phyloP scores from a whole-genome alignment of 257 asterid species.

The Cordia subcordata region DNA sequence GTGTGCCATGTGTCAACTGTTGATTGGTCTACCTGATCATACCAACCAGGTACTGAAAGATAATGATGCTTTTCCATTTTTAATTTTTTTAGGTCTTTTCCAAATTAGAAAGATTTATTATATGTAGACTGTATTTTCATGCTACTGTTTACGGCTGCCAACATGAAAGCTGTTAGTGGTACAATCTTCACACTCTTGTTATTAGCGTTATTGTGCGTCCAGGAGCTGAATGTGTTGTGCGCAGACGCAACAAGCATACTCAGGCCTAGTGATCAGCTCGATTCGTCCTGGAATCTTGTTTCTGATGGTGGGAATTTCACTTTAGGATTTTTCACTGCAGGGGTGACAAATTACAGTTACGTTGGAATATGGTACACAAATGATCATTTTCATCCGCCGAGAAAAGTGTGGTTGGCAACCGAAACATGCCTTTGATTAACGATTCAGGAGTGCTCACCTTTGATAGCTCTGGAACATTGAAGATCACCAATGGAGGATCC shows the following conservation, averaged over 20 bases:
- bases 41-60: too few relatives aligned
- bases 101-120: too few relatives aligned
- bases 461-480: slow-evolving; percentile 22
- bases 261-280: slow-evolving; percentile 25
- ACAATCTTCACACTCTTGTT: slow-evolving; percentile 3
- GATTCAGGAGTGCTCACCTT: slow-evolving; percentile 18
- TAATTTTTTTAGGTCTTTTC: too few relatives aligned
- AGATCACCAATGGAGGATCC: slow-evolving; percentile 11
- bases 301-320: slow-evolving; percentile 32
- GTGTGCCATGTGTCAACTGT: too few relatives aligned
- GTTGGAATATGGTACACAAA: slow-evolving; percentile 31
- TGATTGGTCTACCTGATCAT: too few relatives aligned
- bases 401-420: slow-evolving; percentile 39
- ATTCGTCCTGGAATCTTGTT: slow-evolving; percentile 25
- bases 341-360: slow-evolving; percentile 21
- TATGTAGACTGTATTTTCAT: too few relatives aligned
- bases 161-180: background rate
- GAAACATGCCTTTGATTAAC: slow-evolving; percentile 10
- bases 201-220: slow-evolving; percentile 3
- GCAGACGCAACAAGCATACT: slow-evolving; percentile 18
- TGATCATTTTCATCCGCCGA: too few relatives aligned
- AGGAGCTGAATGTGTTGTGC: background rate
- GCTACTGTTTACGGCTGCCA: too few relatives aligned
- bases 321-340: slow-evolving; percentile 29
- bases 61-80: too few relatives aligned